Base-by-base conservation (phyloP, 2,329 filamentous ascomycete species). In the Cladosporium halotolerans region DNA sequence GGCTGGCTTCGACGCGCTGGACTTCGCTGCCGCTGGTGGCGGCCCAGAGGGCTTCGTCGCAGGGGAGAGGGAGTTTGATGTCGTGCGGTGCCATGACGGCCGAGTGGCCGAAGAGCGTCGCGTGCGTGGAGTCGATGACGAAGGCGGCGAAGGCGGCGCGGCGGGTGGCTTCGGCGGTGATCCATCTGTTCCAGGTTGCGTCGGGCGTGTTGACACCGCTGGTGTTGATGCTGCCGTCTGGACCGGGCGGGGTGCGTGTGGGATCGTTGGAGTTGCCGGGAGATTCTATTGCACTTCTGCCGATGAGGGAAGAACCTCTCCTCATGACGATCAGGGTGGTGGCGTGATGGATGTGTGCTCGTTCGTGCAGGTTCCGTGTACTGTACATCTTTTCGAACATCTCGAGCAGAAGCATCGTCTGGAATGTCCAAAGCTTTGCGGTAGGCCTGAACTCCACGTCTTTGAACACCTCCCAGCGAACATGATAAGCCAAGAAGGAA, bases 371-470 rank as follows among this genome's bases (percentile, higher is more conserved):
- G 55, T 89, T 85, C 58, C 91, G 81, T 0, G 92, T 96, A 38
- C 90, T 93, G 69, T 92, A 97, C 87, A 96, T 93, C 76, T 99
- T 99, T 73, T 99, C 93, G 64, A 95, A 97, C 0, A 96, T 75
- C 68, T 99, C 93, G 10, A 97, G 78, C 4, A 97, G 78, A 4
- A 97, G 76, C 48, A 97, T 74, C 1, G 92, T 85, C 68, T 97
- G 93, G 72, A 97, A 97, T 0, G 96, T 83, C 92, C 92, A 99
- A 7, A 99, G 73, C 70, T 95, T 96, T 8, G 92, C 92, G 0
- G 93, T 92, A 1, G 93, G 91, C 14, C 89, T 79, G 71, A 95
- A 96, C 70, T 91, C 89, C 11, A 81, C 78, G 66, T 96, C 87
- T 79, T 91, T 93, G 67, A 97, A 96, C 36, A 96, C 87, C 68